Base-by-base conservation (phyloP, 2,329 filamentous ascomycete genomes). In the Fusarium nisikadoi region DNA sequence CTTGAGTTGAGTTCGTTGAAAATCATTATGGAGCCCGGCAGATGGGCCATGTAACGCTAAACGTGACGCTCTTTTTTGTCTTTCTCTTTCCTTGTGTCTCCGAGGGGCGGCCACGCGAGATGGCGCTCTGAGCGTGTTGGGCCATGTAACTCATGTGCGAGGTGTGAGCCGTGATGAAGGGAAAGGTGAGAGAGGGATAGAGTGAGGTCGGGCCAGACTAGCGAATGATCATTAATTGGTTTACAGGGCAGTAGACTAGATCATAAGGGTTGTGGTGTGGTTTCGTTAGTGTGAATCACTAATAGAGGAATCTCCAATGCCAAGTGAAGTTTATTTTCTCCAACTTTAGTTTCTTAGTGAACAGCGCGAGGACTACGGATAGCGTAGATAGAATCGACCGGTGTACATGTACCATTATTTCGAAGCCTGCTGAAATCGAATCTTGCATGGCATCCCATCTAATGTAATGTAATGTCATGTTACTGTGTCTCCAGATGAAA, bases 101-200 rank as follows among this genome's bases (percentile, higher is more conserved):
- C 54, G 72, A 71, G 64, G 63, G 74, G 70, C 72, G 66, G 70
- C 75, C 75, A 77, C 75, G 75, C 75, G 75, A 76, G 75, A 77
- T 77, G 71, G 70, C 71, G 73, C 71, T 73, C 70, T 58, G 39
- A 47, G 57, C 12, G 54, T 66, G 69, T 62, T 66, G 65, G 65
- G 69, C 47, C 68, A 54, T 57, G 57, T 58, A 55, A 43, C 67
- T 50, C 70, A 67, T 60, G 70, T 72, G 17, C 67, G 57, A 72
- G 70, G 70, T 72, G 70, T 73, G 70, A 67, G 70, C 61, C 53
- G 70, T 46, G 57, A 59, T 46, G 47, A 38, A 46, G 59, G 58
- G 23, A 55, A 20, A 55, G 20, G 31, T 25, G 29, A 25, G 17
- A n/a, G 35, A 31, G 27, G 25, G 4, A 55, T 25, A 23, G 23